Conservation (phyloP, 2,329 filamentous ascomycete genomes). For the Alternaria brassicae region DNA sequence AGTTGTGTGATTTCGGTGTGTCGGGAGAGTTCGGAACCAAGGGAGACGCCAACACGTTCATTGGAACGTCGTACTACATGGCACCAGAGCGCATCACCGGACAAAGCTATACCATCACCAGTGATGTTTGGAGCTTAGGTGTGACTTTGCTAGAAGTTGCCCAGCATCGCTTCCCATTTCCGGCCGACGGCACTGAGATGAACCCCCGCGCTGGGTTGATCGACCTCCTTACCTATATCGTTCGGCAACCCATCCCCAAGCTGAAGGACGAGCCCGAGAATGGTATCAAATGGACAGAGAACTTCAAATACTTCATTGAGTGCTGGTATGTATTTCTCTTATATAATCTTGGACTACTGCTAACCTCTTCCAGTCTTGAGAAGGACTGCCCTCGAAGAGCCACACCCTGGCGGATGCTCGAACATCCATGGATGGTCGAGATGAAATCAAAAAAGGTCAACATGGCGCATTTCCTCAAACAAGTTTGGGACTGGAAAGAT, state of each 20-base stretch:
- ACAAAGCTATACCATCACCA: constrained; percentile 97
- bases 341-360: constrained; percentile 8
- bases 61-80: constrained; percentile 99
- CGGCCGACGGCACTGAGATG: constrained; percentile 94
- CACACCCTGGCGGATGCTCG: constrained; percentile 97
- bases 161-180: constrained; percentile 97
- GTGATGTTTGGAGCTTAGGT: constrained; percentile 96
- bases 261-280: constrained; percentile 93
- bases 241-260: constrained; percentile 91
- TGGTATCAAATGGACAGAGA: constrained; percentile 92
- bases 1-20: constrained; percentile 97
- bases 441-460: constrained; percentile 97
- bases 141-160: constrained; percentile 99
- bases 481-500: constrained; percentile 97
- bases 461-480: constrained; percentile 91
- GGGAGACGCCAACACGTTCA: constrained; percentile 98
- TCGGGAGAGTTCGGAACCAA: constrained; percentile 98
- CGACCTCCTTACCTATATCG: constrained; percentile 95
- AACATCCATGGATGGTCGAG: constrained; percentile 98
- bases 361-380: constrained; percentile 72
- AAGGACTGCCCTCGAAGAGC: constrained; percentile 88
- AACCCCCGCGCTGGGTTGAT: constrained; percentile 92
- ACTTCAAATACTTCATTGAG: constrained; percentile 99
- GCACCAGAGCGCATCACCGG: constrained; percentile 97
- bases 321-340: constrained; percentile 77